Conservation (phyloP, 2,329 filamentous ascomycete species). For the Triangularia setosa region DNA sequence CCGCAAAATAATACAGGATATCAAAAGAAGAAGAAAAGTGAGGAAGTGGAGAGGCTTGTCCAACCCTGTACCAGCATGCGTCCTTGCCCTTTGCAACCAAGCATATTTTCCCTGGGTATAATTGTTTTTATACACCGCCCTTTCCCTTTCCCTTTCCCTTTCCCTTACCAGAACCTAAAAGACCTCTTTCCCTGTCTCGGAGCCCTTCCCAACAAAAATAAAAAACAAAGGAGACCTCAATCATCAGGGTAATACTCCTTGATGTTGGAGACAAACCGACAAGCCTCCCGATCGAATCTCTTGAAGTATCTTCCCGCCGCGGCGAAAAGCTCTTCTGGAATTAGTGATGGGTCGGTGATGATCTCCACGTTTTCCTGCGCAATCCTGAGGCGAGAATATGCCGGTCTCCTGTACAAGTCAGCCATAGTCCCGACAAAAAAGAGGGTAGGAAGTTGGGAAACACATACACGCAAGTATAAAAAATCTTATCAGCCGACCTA, state of each 20-base stretch:
- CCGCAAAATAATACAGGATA: not conserved
- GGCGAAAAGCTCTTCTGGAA: conserved; percentile 57
- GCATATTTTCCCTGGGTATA: not conserved
- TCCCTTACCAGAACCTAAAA: not conserved
- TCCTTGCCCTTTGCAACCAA: not conserved
- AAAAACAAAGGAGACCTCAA: conserved; percentile 35
- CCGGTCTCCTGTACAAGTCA: conserved; percentile 43
- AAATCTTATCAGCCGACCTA: conserved; percentile 51
- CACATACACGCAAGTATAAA: conserved; percentile 84
- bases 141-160: not conserved
- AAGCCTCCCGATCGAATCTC: conserved; percentile 65
- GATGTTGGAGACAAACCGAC: conserved; percentile 76
- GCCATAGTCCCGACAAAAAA: conserved; percentile 17
- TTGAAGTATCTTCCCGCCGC: conserved; percentile 85
- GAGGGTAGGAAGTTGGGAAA: not conserved
- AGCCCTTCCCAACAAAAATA: not conserved
- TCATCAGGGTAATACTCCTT: conserved; percentile 83
- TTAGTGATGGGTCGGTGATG: conserved; percentile 44
- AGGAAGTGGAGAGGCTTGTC: not conserved
- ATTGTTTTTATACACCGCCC: not conserved
- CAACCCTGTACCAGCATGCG: not conserved
- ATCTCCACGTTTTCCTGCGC: conserved; percentile 76
- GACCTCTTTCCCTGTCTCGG: not conserved
- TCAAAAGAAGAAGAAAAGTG: not conserved
- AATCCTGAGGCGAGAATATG: conserved; percentile 64